Evolutionary conservation across 1,139 yeast species (phyloP).

Genomic region (Geotrichum siamense): DNA sequence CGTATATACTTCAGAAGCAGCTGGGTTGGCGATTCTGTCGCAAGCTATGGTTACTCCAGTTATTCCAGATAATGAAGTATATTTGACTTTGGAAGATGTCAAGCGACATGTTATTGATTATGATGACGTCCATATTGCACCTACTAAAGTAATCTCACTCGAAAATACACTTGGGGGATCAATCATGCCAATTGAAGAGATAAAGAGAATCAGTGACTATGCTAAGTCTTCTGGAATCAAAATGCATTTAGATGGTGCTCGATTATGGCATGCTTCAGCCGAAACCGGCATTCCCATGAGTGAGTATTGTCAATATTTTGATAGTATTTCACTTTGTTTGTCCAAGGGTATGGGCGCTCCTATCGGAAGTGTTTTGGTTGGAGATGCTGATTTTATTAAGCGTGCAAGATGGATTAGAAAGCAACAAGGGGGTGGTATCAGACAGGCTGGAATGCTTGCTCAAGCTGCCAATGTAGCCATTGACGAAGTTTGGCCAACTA

Average conservation of each 20-base stretch:
- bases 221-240: conserved; percentile 57
- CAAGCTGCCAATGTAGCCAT: conserved; percentile 76
- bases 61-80: conserved; percentile 61
- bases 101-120: conserved; percentile 58
- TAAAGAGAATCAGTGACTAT: conserved; percentile 62
- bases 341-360: conserved; percentile 95
- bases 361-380: conserved; percentile 83
- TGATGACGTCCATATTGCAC: conserved; percentile 83
- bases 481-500: conserved; percentile 60
- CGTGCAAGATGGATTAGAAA: conserved; percentile 84
- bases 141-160: conserved; percentile 74
- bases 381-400: conserved; percentile 50
- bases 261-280: conserved; percentile 84
- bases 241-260: conserved; percentile 91
- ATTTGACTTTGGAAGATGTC: conserved; percentile 76
- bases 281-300: conserved; percentile 62
- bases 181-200: conserved; percentile 73
- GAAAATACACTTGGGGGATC: conserved; percentile 88
- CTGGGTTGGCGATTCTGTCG: conserved; percentile 80
- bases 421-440: conserved; percentile 91
- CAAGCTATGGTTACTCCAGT: conserved; percentile 92
- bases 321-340: conserved; percentile 80
- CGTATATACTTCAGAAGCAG: conserved; percentile 78
- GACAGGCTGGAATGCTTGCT: conserved; percentile 82
- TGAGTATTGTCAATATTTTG: conserved; percentile 75